phyloP scores from a whole-genome alignment of 1,284 basidiomycete species.

The Pyrrhoderma noxium region DNA sequence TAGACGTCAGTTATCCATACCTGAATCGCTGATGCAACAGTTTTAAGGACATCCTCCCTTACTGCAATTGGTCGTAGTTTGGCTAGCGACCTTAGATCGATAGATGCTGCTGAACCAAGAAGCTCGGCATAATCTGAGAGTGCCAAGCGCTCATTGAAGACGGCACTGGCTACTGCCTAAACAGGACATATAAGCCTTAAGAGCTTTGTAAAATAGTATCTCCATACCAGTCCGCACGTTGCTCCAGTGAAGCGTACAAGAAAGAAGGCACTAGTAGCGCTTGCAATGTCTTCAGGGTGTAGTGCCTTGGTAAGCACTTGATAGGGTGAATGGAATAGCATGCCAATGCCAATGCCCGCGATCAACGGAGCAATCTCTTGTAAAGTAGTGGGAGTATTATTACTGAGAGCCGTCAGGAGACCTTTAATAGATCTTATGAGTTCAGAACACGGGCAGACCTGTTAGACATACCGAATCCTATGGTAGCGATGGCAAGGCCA shows the following conservation, averaged over 20 bases:
- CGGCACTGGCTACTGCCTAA: conserved; percentile 67
- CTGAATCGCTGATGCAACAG: conserved; percentile 48
- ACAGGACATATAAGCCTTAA: background rate
- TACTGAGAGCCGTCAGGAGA: conserved; percentile 54
- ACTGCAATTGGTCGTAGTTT: conserved; percentile 35
- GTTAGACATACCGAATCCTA: conserved; percentile 59
- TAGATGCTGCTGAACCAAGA: conserved; percentile 32
- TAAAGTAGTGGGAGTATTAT: conserved; percentile 35
- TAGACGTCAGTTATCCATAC: conserved; percentile 27
- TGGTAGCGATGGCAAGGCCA: conserved; percentile 54
- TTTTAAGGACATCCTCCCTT: conserved; percentile 34
- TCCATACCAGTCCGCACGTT: conserved; percentile 64
- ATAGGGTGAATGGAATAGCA: conserved; percentile 76
- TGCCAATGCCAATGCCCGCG: conserved; percentile 70
- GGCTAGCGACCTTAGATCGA: conserved; percentile 46
- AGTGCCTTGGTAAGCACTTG: conserved; percentile 65
- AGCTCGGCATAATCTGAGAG: conserved; percentile 42
- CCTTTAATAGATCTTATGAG: conserved; percentile 33
- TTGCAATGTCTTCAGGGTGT: conserved; percentile 57
- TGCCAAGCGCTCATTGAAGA: conserved; percentile 52
- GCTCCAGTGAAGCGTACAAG: conserved; percentile 77
- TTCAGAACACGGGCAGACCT: too few species aligned
- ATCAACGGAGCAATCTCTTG: conserved; percentile 56
- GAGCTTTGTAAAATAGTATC: background rate
- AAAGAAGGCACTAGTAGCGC: conserved; percentile 76